phyloP scores from a whole-genome alignment of 2,329 filamentous ascomycete species.

The Cladophialophora yegresii region DNA sequence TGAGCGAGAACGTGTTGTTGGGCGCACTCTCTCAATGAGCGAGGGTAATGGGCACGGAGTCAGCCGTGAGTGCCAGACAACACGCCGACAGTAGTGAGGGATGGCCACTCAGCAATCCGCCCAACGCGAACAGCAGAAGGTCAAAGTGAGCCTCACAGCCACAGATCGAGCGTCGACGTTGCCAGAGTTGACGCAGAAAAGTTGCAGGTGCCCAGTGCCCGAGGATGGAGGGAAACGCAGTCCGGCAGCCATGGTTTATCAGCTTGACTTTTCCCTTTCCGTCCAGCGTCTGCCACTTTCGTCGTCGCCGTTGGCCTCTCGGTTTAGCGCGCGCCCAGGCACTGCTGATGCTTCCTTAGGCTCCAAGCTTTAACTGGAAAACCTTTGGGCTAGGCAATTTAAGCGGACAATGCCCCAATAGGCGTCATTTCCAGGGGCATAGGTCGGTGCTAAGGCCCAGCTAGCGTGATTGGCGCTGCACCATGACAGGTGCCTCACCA shows the following conservation, averaged over 20 bases:
- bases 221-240: not conserved
- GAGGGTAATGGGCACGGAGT: not conserved
- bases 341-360: not conserved
- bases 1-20: not conserved
- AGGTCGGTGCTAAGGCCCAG: not conserved
- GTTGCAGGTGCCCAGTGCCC: not conserved
- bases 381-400: not conserved
- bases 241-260: not conserved
- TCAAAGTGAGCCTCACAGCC: not conserved
- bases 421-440: not conserved
- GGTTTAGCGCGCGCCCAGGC: not conserved
- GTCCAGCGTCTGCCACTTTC: constrained; percentile 1
- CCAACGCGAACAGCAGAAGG: not conserved
- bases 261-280: not conserved
- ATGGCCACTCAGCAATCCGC: not conserved
- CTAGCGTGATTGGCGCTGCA: not conserved
- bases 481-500: not conserved
- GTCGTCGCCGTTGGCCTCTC: not conserved
- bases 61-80: not conserved
- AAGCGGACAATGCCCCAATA: not conserved
- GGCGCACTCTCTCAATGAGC: not conserved
- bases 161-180: not conserved
- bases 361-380: not conserved
- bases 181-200: not conserved
- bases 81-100: not conserved